These are phyloP conservation scores for Aspergillus bombycis DNA, from an alignment of 2,329 filamentous ascomycete species.

Conservation along the genomic window DNA sequence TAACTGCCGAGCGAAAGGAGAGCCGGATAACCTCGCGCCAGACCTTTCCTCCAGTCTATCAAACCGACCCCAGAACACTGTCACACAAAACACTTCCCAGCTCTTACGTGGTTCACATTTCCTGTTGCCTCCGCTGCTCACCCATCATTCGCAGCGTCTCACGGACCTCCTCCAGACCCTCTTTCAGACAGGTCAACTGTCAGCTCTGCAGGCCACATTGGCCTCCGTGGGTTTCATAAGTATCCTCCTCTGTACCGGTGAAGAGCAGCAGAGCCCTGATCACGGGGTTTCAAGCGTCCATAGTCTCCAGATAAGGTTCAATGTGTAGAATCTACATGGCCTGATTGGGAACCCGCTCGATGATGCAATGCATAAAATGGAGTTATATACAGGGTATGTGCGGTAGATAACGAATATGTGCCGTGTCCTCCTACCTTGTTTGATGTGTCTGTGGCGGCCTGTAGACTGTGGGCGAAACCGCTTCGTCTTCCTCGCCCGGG, in stretches of 20 bases:
- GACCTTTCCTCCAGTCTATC: background rate
- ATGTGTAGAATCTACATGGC: slow-evolving; percentile 5
- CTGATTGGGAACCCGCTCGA: background rate
- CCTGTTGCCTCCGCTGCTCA: slow-evolving; percentile 11
- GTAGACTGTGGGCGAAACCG: background rate
- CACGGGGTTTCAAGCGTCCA: background rate
- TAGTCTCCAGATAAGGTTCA: slow-evolving; percentile 4
- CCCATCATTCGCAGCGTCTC: background rate
- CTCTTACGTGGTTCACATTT: slow-evolving; percentile 15
- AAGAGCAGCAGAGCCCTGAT: background rate
- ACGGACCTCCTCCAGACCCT: background rate
- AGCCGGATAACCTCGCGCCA: background rate
- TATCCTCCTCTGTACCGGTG: background rate
- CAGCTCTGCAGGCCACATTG: background rate
- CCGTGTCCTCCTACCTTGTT: background rate
- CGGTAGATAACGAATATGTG: background rate
- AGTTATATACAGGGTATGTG: slow-evolving; percentile 3
- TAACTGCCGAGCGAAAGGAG: background rate
- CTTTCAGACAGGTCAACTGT: slow-evolving; percentile 8
- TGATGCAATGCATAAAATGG: slow-evolving; percentile 1
- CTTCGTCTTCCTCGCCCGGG: background rate
- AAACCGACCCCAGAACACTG: background rate
- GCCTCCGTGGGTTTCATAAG: background rate
- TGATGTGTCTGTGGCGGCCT: background rate
- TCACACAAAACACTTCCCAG: slow-evolving; percentile 5